Conservation (phyloP, 192 early-diverging fungal genomes). For the Gonapodya prolifera region DNA sequence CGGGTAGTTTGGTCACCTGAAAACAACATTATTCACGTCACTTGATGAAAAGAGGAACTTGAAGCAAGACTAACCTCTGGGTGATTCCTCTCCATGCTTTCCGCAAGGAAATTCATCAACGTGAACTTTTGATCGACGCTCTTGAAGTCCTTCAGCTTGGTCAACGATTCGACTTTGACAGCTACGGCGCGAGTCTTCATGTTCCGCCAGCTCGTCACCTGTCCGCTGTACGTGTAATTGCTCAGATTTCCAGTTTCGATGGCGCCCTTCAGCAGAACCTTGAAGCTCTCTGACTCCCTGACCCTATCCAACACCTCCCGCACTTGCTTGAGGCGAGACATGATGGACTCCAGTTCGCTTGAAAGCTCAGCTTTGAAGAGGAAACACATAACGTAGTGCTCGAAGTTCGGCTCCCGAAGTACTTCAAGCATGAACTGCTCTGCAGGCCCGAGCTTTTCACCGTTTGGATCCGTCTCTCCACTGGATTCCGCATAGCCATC, state of each 20-base stretch:
- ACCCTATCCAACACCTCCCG: constrained; percentile 18
- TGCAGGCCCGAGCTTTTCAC: constrained; percentile 25
- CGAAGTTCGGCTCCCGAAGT: constrained; percentile 21
- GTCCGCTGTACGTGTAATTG: constrained; percentile 34
- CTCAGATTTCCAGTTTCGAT: constrained; percentile 34
- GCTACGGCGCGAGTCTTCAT: constrained; percentile 45
- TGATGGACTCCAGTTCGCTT: constrained; percentile 22
- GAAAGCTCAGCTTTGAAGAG: constrained; percentile 16
- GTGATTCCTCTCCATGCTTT: constrained; percentile 25
- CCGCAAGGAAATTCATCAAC: constrained; percentile 40
- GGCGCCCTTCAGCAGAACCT: constrained; percentile 28
- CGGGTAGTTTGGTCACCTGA: neutral
- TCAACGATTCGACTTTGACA: constrained; percentile 39
- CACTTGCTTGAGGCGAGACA: constrained; percentile 16
- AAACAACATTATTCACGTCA: no score
- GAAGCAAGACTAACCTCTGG: constrained; percentile 25
- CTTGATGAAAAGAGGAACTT: no score
- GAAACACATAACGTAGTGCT: constrained; percentile 22
- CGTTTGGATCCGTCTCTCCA: constrained; percentile 4
- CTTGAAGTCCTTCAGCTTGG: constrained; percentile 39
- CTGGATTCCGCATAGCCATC: constrained; percentile 10
- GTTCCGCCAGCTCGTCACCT: constrained; percentile 14
- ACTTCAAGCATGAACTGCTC: constrained; percentile 36
- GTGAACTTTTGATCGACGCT: constrained; percentile 40
- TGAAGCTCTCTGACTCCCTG: constrained; percentile 23